Evolutionary conservation across 345 rosid species (phyloP).

Genomic region (Aegle marmelos): DNA sequence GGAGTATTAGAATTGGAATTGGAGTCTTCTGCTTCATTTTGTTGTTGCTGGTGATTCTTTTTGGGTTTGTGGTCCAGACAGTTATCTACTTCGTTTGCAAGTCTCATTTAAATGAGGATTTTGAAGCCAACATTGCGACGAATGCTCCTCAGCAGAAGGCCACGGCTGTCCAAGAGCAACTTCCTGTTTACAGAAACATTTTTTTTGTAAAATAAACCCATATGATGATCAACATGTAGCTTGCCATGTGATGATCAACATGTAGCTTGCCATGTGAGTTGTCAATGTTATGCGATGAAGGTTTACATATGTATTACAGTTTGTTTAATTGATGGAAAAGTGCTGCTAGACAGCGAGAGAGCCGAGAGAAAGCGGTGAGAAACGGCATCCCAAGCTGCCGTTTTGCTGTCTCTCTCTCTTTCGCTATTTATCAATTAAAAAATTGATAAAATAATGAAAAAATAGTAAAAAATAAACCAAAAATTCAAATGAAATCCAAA

Average conservation of each 20-base stretch:
- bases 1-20: slow-evolving; percentile 6
- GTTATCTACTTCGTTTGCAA: slow-evolving; percentile 59
- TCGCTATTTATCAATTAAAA: too few relatives aligned
- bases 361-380: too few relatives aligned
- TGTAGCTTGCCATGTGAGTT: background rate
- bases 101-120: slow-evolving; percentile 41
- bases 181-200: background rate
- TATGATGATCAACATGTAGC: background rate
- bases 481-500: too few relatives aligned
- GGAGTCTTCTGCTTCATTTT: slow-evolving; percentile 35
- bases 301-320: too few relatives aligned
- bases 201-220: background rate
- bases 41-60: slow-evolving; percentile 27
- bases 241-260: background rate
- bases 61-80: slow-evolving; percentile 45
- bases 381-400: too few relatives aligned
- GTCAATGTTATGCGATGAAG: background rate
- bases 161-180: background rate
- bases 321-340: too few relatives aligned
- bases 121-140: slow-evolving; percentile 13
- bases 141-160: background rate
- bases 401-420: too few relatives aligned
- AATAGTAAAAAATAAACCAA: too few relatives aligned
- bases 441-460: too few relatives aligned
- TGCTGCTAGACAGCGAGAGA: too few relatives aligned